Percentiles rank a stretch among this genome's conserved stretches.
These are phyloP conservation scores for Pseudohalonectria lignicola DNA, from an alignment of 2,329 filamentous ascomycete species.

Conservation along the genomic window DNA sequence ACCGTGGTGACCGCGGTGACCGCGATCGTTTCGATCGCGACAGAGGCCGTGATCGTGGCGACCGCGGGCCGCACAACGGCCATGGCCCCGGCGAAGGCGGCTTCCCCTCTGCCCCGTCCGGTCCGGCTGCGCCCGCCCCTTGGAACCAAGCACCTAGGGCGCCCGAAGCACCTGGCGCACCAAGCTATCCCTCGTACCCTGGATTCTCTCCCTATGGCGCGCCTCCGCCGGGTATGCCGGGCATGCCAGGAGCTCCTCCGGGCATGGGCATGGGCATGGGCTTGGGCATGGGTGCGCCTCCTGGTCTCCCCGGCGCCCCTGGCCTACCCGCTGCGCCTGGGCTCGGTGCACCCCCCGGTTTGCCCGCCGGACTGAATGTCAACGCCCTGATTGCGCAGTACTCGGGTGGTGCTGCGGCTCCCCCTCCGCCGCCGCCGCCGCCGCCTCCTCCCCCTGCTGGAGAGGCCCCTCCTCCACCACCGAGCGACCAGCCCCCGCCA, in stretches of 20 bases:
- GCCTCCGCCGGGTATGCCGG: conserved; percentile 36
- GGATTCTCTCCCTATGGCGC: conserved; percentile 31
- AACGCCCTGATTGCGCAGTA: conserved; percentile 58
- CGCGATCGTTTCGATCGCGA: conserved; percentile 1
- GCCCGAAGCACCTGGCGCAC: conserved; percentile 38
- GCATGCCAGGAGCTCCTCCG: background rate
- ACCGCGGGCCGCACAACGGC: background rate
- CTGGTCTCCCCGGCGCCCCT: conserved; percentile 5
- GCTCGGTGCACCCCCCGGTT: conserved; percentile 32
- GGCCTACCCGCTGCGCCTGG: conserved; percentile 11
- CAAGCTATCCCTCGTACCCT: too few relatives aligned
- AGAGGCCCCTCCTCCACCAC: conserved; percentile 23
- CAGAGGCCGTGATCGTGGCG: conserved; percentile 4
- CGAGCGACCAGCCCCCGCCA: conserved; percentile 22
- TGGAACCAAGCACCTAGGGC: conserved; percentile 22
- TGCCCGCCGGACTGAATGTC: conserved; percentile 45
- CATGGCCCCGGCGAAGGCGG: conserved; percentile 17
- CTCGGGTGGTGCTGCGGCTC: conserved; percentile 13
- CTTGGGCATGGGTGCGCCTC: conserved; percentile 2
- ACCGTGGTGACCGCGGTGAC: conserved; percentile 2
- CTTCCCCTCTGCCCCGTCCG: conserved; percentile 10
- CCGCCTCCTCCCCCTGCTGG: conserved; percentile 13
- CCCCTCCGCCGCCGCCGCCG: conserved; percentile 12
- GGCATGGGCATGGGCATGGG: background rate
- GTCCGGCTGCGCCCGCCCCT: conserved; percentile 47